Base-by-base conservation (phyloP, 805 yeast genomes). In the Yarrowia sp. region DNA sequence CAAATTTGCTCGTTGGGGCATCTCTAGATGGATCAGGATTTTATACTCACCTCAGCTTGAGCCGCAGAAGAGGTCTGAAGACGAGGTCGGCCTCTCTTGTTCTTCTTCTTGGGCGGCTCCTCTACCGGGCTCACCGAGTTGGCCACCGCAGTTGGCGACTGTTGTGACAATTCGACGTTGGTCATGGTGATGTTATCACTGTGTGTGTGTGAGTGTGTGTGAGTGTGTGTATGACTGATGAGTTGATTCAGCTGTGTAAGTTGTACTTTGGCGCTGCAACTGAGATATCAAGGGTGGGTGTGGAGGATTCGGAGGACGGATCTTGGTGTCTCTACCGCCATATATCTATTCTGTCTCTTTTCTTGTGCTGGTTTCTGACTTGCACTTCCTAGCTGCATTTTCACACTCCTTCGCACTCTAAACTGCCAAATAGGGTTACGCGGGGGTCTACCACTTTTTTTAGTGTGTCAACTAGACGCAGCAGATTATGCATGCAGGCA, bases 1-100 rank as follows among this genome's bases (percentile, higher is more conserved):
- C 35, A 53, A 26, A 45, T 32, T 45, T 45, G 45, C 42, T 45
- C 66, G 36, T 35, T 45, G 11, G 41, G 26, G 32, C 50, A 9
- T 19, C 32, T 26, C 32, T 26, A 26, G 15, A 14, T 14, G 35
- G 14, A 26, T 48, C 15, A 41, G 32, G 32, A 26, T 26, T 38
- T 38, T 38, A 4, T 55, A 56, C 63, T 56, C 63, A 56, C 63
- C 42, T 59, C 71, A 38, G 72, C 63, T 26, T 63, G 71, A 7
- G 70, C 64, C 5, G 49, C 58, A 22, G 55, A 42, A 38, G 71
- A 55, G 22, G 67, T 49, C 19, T 52, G 41, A 8, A 70, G 69
- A 36, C 72, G 56, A 36, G 72, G 72, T 35, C 72, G 41, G 9
- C 72, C 72, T 41, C 72, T 15, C 41, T 67, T 70, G 52, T 69